Base-by-base conservation (phyloP, 257 asterid species). In the Primulina huaijiensis region DNA sequence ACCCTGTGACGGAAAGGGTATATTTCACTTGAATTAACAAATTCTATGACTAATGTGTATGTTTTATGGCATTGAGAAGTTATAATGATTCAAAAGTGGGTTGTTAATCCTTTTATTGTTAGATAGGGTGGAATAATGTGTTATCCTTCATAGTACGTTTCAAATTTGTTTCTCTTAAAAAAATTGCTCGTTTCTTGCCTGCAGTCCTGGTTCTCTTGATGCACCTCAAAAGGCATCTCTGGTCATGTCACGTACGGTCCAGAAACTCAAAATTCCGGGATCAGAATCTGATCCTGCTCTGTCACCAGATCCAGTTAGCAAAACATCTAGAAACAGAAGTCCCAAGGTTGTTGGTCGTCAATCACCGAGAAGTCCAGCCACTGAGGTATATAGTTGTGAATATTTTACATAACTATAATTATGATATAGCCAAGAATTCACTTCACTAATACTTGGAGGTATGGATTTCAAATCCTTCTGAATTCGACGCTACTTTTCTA, bases 291-390 rank as follows among this genome's bases (percentile, higher is more conserved):
- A 89, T 72, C 67, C 83, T 23, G 75, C 74, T 70, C 65, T 87
- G 23, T 81, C 92, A 57, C 92, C 95, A 7, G 84, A 79, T 76
- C 72, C 75, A 16, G 73, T 73, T 8, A 81, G 77, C 82, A 82
- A 76, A 73, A 84, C 84, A 50, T 83, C 90, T 2, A 92, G 87
- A 77, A 84, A 84, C 20, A 85, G 84, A 80, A 88, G 89, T 79
- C 89, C 95, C 1, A 89, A 83, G 72, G 86, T 85, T 68, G 86
- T 78, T 62, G 87, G 77, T 52, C 92, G 85, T 11, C 81, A 82
- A 20, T 50, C 57, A 50, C 57, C 57, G 16, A 50, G 21, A 50
- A 50, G 90, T 71, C 95, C 96, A 31, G 88, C 82, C 55, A 52
- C 67, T 65, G 91, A 88, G 98, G 98, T 92, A 82, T 25, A 30